Evolutionary conservation across 2,329 filamentous ascomycete genomes (phyloP).

Genomic region (Ascochyta viciae-villosae): DNA sequence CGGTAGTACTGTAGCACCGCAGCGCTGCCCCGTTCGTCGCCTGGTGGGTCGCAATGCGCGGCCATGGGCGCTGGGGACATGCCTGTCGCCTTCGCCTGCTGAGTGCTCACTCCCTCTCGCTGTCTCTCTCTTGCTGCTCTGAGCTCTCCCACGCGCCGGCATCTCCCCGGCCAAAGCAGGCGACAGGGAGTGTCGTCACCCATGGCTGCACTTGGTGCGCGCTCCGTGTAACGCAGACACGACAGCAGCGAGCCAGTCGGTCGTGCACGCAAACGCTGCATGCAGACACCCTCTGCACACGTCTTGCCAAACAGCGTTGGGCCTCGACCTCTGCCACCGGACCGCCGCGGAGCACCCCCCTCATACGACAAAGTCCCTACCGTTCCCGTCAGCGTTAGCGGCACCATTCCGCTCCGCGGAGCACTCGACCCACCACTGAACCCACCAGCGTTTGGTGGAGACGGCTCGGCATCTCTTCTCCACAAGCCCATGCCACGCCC

Average conservation of each 20-base stretch:
- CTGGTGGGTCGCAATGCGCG: conserved; percentile 20
- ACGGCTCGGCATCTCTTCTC: background rate
- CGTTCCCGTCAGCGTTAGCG: conserved; percentile 20
- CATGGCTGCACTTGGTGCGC: background rate
- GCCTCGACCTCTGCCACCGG: conserved; percentile 23
- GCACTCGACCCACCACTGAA: background rate
- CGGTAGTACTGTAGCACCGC: conserved; percentile 15
- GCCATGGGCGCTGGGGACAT: conserved; percentile 16
- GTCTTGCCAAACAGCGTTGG: conserved; percentile 17
- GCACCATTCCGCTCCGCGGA: conserved; percentile 15
- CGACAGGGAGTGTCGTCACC: conserved; percentile 1
- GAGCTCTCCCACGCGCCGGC: background rate
- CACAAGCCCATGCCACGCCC: background rate
- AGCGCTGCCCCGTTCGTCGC: conserved; percentile 23
- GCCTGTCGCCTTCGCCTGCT: background rate
- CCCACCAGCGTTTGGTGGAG: conserved; percentile 9
- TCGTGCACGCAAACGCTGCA: conserved; percentile 22
- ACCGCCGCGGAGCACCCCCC: conserved; percentile 18
- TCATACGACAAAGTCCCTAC: conserved; percentile 13
- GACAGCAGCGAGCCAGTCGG: conserved; percentile 15
- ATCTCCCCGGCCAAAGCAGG: conserved; percentile 1
- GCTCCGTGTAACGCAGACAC: conserved; percentile 17
- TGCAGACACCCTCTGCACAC: conserved; percentile 20
- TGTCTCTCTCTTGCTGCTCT: too few species aligned
- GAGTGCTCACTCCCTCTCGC: too few species aligned